Base-by-base conservation (phyloP, 2,329 filamentous ascomycete genomes). In the Xenoacremonium recifei region DNA sequence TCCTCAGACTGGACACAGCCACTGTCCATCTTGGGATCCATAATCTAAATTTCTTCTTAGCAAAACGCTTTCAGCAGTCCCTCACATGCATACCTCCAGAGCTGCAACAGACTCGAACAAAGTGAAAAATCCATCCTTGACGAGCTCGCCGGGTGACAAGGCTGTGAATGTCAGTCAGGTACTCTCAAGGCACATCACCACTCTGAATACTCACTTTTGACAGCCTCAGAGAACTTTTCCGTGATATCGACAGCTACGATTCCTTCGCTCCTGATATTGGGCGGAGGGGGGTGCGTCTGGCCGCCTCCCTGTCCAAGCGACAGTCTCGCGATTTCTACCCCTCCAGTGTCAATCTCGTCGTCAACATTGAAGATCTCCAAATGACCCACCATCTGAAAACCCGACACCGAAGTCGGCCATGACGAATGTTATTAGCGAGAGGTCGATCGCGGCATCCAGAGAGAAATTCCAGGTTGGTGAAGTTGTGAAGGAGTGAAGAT, bases 11-110 rank as follows among this genome's bases (percentile, higher is more conserved):
- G 76, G 6, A 95, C 73, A 51, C 85, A 90, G 20, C 93, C 93
- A 60, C 89, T 96, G 66, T 99, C 93, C 93, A 99, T 99, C 68
- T 97, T 99, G 1, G 88, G 84, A 60, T 99, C 93, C 89, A 96
- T 96, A 56, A 99, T 96, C 93, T 99, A 58, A 4, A n/a, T 13
- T 13, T 27, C 9, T 9, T 27, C 68, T 42, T 63, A 79, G 82
- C 78, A 93, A 88, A 17, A 93, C 75, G 53, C 88, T 87, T 48
- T 88, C 88, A 54, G 99, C 93, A 36, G 91, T 86, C 69, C 97
- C 93, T 55, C 96, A 96, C 4, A 99, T n/a, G n/a, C 68, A 42
- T 63, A 79, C 82, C 78, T 93, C 88, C 17, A 93, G 75, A 54
- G 88, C 88, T 48, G 89, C 88, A 54, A 99, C 93, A 36, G 91